These are phyloP conservation scores for Macrolepiota fuliginosa DNA, from an alignment of 768 basidiomycete species.

Conservation along the genomic window DNA sequence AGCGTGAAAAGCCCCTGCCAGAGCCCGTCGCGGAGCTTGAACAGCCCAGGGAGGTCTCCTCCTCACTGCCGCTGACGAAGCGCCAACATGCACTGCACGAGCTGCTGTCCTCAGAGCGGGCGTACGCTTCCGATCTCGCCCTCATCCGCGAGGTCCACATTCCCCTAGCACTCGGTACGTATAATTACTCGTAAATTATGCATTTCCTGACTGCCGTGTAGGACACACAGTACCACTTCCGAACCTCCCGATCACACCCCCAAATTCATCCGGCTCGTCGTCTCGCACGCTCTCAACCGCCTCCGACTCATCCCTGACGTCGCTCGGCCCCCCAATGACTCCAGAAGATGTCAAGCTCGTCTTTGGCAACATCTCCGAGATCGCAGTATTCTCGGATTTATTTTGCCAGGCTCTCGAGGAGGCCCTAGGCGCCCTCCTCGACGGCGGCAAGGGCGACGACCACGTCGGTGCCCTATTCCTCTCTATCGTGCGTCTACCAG, in stretches of 20 bases:
- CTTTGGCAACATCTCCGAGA: slow-evolving; percentile 74
- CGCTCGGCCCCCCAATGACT: slow-evolving; percentile 60
- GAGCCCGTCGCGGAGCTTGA: slow-evolving; percentile 7
- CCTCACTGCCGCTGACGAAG: slow-evolving; percentile 48
- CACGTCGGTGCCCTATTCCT: slow-evolving; percentile 69
- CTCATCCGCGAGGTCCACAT: slow-evolving; percentile 77
- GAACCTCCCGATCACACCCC: slow-evolving; percentile 41
- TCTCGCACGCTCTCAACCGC: slow-evolving; percentile 49
- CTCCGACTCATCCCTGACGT: slow-evolving; percentile 42
- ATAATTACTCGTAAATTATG: slow-evolving; percentile 13
- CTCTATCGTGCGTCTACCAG: slow-evolving; percentile 50
- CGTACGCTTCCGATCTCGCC: slow-evolving; percentile 81
- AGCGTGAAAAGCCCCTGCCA: slow-evolving; percentile 21
- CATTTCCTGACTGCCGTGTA: slow-evolving; percentile 16
- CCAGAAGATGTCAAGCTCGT: slow-evolving; percentile 67
- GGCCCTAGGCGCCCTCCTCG: slow-evolving; percentile 61
- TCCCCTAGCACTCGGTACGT: slow-evolving; percentile 68
- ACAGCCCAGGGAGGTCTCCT: slow-evolving; percentile 17
- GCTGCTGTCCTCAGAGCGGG: slow-evolving; percentile 73
- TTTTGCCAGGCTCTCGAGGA: slow-evolving; percentile 64
- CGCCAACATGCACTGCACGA: slow-evolving; percentile 77
- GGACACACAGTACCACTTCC: slow-evolving; percentile 32
- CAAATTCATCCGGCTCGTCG: slow-evolving; percentile 50
- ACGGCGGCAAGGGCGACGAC: slow-evolving; percentile 68
- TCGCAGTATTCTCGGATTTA: slow-evolving; percentile 68